Evolutionary conservation across 139 green algal genomes (phyloP).

Genomic region (Coelastrella sp.): DNA sequence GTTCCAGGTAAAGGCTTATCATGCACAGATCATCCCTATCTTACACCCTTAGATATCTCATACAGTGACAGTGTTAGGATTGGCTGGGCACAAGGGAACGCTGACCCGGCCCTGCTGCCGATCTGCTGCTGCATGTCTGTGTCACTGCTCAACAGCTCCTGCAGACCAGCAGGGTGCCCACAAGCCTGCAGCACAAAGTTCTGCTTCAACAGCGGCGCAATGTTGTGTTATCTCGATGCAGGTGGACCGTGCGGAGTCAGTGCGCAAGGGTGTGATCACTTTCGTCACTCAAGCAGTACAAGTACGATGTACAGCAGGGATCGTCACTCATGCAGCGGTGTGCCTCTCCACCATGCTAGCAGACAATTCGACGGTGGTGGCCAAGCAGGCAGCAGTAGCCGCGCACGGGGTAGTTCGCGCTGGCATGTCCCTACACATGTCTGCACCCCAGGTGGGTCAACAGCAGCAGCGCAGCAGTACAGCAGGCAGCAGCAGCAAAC

Average conservation of each 20-base stretch:
- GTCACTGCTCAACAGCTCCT: too few relatives aligned
- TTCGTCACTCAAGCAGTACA: constrained; percentile 50
- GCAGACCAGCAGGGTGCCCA: too few relatives aligned
- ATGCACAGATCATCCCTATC: neutral
- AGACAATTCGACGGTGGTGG: constrained; percentile 29
- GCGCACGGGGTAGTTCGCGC: constrained; percentile 19
- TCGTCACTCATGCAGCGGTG: neutral
- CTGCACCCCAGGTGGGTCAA: constrained; percentile 19
- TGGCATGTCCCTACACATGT: constrained; percentile 7
- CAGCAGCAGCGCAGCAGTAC: neutral
- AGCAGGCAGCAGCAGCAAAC: neutral
- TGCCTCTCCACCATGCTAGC: constrained; percentile 44
- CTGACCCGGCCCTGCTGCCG: too few relatives aligned
- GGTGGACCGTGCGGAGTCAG: constrained; percentile 55
- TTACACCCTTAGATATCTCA: too few relatives aligned
- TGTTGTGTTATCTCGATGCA: neutral
- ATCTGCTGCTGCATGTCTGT: too few relatives aligned
- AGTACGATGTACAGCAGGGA: neutral
- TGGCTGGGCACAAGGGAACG: too few relatives aligned
- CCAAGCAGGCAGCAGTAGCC: constrained; percentile 42
- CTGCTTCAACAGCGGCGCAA: too few relatives aligned
- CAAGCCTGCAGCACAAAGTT: too few relatives aligned
- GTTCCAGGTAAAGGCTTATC: constrained; percentile 45
- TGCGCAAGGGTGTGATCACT: constrained; percentile 51
- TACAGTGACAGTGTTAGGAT: too few relatives aligned